Base-by-base conservation (phyloP, 257 asterid species). In the Solanum etuberosum region DNA sequence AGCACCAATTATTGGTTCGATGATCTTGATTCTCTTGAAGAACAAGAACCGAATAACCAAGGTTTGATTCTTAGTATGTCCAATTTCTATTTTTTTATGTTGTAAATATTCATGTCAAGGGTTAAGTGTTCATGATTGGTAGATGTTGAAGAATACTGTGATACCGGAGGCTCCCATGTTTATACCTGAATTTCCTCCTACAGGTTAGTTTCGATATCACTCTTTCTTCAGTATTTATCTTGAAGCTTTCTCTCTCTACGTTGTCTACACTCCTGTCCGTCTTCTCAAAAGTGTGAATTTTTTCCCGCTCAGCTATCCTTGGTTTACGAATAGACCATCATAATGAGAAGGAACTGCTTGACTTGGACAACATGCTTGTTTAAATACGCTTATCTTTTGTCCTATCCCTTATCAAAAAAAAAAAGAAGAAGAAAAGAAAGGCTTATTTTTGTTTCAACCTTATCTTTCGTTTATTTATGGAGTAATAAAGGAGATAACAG, bases 121-220 rank as follows among this genome's bases (percentile, higher is more conserved):
- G 43, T 29, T 78, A 48, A 81, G 27, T 67, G 31, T 70, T 87
- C 84, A 65, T 59, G 72, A 32, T 89, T 88, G 42, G 65, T 93
- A 96, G 99, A 92, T 89, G 93, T 91, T 96, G 94, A 93, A 90
- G 90, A 93, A 95, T 91, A 96, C 98, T 31, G 98, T 89, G 87
- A 95, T 96, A 91, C 99, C 98, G 3, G 99, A 96, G 92, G 71
- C 90, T 87, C 99, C 99, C 2, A 96, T 96, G 99, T 95, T 94
- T 85, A 94, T 88, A 90, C 99, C 99, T 5, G 98, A 95, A 93
- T 96, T 91, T 92, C 97, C 98, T 86, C 98, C 98, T 46, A 98
- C 93, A 94, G 99, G 99, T 96, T 89, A 7, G 63, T 54, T 54
- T 54, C 63, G 27, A 29, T 48, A 46, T 29, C 32, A 20, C 63